Conservation (phyloP, 495 filamentous ascomycete species). For the Penicillium roqueforti region DNA sequence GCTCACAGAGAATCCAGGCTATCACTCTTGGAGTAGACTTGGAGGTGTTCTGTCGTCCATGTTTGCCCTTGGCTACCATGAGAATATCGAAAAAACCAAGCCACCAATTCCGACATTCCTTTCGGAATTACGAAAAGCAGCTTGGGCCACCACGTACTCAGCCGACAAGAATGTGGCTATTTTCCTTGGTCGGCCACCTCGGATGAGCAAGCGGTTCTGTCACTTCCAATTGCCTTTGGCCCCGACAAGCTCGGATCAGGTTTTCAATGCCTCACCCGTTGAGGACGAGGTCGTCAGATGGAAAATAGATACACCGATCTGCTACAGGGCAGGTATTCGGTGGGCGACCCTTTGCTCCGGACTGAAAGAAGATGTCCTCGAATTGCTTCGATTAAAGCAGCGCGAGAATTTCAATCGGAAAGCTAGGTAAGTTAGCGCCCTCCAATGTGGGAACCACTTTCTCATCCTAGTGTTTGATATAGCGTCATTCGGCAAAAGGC, state of each 20-base stretch:
- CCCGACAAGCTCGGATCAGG: not conserved
- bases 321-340: slow-evolving; percentile 32
- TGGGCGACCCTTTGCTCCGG: slow-evolving; percentile 39
- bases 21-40: slow-evolving; percentile 41
- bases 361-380: slow-evolving; percentile 39
- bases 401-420: slow-evolving; percentile 14
- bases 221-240: slow-evolving; percentile 34
- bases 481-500: slow-evolving; percentile 25
- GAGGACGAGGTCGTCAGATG: not conserved
- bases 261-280: slow-evolving; percentile 14
- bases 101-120: slow-evolving; percentile 32
- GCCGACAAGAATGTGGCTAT: slow-evolving; percentile 44
- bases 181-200: slow-evolving; percentile 41
- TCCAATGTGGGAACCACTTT: not conserved
- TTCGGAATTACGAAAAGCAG: slow-evolving; percentile 32
- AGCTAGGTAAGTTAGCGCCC: slow-evolving; percentile 17
- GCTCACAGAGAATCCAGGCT: slow-evolving; percentile 23
- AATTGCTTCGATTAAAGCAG: slow-evolving; percentile 31
- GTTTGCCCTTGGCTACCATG: slow-evolving; percentile 43
- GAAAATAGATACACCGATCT: slow-evolving; percentile 5
- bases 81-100: slow-evolving; percentile 32
- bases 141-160: slow-evolving; percentile 38
- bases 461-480: not conserved
- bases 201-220: slow-evolving; percentile 41
- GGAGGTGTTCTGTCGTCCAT: slow-evolving; percentile 39